phyloP scores from a whole-genome alignment of 148 eudicot species.

The Vaccinium darrowii region DNA sequence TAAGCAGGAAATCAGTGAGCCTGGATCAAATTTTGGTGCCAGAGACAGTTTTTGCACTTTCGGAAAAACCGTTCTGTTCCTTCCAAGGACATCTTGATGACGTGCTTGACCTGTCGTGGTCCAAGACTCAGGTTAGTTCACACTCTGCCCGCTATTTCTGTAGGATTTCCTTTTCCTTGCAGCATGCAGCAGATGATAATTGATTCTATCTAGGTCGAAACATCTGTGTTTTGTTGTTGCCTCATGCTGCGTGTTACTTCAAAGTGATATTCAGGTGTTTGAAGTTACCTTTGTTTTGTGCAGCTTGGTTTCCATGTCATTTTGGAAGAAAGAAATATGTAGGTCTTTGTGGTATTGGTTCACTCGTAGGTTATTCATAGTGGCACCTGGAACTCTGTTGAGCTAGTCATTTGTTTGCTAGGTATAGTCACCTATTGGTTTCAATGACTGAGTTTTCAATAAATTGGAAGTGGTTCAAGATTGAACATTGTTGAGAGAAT shows the following conservation, averaged over 20 bases:
- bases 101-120: conserved; percentile 97
- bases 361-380: conserved; percentile 3
- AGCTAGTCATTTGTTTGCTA: background rate
- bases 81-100: conserved; percentile 85
- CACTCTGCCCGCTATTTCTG: background rate
- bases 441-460: background rate
- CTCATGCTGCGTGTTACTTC: background rate
- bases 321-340: background rate
- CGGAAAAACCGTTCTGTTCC: conserved; percentile 90
- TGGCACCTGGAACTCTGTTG: background rate
- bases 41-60: conserved; percentile 74
- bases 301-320: background rate
- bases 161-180: background rate
- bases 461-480: background rate
- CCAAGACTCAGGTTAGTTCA: conserved; percentile 83
- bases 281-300: background rate
- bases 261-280: background rate
- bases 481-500: background rate
- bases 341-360: background rate
- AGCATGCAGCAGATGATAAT: background rate
- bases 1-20: conserved; percentile 77
- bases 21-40: conserved; percentile 73
- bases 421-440: background rate
- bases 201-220: background rate
- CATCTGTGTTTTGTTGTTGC: background rate